Conservation (phyloP, 495 filamentous ascomycete genomes). For the Daldinia concentrica region DNA sequence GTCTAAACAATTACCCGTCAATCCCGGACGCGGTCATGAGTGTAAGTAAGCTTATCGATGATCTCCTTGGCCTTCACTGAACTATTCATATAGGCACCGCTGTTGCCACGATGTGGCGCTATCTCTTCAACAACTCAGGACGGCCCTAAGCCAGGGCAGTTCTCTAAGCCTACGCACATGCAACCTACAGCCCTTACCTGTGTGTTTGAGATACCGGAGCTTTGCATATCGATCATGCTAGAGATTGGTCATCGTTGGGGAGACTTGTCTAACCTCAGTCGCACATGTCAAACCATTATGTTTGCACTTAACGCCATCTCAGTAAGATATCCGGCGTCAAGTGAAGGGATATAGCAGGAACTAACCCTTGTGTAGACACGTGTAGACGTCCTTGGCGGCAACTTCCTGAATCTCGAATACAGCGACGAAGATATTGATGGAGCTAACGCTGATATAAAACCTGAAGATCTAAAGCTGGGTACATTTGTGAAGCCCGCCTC, state of each 20-base stretch:
- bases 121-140: no score
- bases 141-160: not conserved
- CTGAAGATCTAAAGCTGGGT: not conserved
- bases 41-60: constrained; percentile 16
- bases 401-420: constrained; percentile 21
- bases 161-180: not conserved
- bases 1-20: not conserved
- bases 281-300: constrained; percentile 26
- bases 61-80: constrained; percentile 2
- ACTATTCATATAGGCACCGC: constrained; percentile 22
- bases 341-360: not conserved
- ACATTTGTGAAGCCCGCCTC: not conserved
- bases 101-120: constrained; percentile 2
- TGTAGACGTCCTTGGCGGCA: constrained; percentile 1
- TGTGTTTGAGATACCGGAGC: constrained; percentile 25
- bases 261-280: constrained; percentile 35
- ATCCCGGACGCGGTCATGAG: constrained; percentile 28
- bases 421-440: constrained; percentile 6
- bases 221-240: constrained; percentile 13
- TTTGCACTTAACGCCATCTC: constrained; percentile 5
- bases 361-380: constrained; percentile 27
- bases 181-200: constrained; percentile 7
- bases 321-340: not conserved
- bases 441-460: not conserved
- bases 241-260: constrained; percentile 29